A percentile compares a stretch with the other conserved stretches of the same genome.
Conservation (phyloP, 306 rosid species). For the Ormosia emarginata region DNA sequence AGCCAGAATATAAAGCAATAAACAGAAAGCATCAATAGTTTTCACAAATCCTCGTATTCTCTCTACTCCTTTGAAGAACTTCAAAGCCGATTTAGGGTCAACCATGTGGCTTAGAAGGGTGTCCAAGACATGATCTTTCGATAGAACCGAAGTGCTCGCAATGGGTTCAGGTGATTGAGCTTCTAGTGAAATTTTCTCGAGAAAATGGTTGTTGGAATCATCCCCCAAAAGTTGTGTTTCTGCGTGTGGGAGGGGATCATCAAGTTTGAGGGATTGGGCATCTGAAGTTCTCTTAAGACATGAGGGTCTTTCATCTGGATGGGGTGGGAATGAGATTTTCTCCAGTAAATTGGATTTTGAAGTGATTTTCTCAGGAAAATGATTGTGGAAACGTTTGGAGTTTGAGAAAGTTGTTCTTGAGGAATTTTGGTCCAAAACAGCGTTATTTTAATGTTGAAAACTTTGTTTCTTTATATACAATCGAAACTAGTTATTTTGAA, state of each 20-base stretch:
- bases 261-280: background rate
- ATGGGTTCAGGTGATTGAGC: background rate
- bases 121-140: conserved; percentile 26
- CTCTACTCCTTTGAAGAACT: conserved; percentile 40
- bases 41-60: conserved; percentile 30
- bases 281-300: background rate
- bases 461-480: too few species aligned
- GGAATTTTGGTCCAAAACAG: too few species aligned
- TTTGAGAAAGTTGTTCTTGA: too few species aligned
- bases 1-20: too few species aligned
- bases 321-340: background rate
- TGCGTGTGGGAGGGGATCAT: background rate
- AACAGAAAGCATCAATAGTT: conserved; percentile 38
- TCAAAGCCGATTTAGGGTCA: conserved; percentile 46
- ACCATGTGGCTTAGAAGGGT: conserved; percentile 41
- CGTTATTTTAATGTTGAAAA: too few species aligned
- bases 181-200: background rate
- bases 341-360: background rate
- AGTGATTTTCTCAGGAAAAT: background rate
- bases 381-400: too few species aligned
- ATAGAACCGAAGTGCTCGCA: background rate
- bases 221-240: background rate
- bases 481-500: too few species aligned
- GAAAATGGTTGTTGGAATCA: background rate
- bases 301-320: too few species aligned